Base-by-base conservation (phyloP, 805 yeast genomes). In the Saturnispora serradocipensis region DNA sequence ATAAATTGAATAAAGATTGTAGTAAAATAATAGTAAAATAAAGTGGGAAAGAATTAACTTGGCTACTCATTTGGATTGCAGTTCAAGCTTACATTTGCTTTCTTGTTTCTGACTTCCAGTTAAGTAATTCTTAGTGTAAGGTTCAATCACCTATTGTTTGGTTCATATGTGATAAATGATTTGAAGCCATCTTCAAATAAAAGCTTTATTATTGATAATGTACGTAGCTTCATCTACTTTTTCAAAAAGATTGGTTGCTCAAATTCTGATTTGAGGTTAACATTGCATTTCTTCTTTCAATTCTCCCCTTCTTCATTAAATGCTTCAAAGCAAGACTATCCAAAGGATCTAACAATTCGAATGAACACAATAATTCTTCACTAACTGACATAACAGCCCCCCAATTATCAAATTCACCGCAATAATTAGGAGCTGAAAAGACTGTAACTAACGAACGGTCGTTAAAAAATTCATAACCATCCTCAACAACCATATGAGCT, bases 341-440 rank as follows among this genome's bases (percentile, higher is more conserved):
- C 59, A 93, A 74, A 8, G 99, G 99, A 68, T 93, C 97, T 53
- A 91, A 73, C 50, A 91, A 76, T 67, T 91, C 99, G 68, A 91
- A 91, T 55, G 93, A 84, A 68, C 99, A 91, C 52, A 93, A 72
- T 57, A 91, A 74, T 60, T 91, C 97, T 56, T 91, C 97, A 56
- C 88, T 80, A 15, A 91, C 98, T 59, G 95, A 83, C 98, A 91
- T 91, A 5, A 91, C 97, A 2, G 99, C 99, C 24, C 96, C 97
- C 96, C 96, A 88, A 61, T 88, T 88, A 65, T 89, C 88, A 61
- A 83, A 83, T 66, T 83, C 89, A n/a, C 89, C 88, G 61, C 88
- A 83, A 64, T 83, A 83, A 64, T 83, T 83, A 10, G 88, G 89
- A 2, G 89, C 89, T 49, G 82, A 75, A 61, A 83, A 83, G 22